phyloP scores from a whole-genome alignment of 2,329 filamentous ascomycete genomes.

The Fusarium circinatum region DNA sequence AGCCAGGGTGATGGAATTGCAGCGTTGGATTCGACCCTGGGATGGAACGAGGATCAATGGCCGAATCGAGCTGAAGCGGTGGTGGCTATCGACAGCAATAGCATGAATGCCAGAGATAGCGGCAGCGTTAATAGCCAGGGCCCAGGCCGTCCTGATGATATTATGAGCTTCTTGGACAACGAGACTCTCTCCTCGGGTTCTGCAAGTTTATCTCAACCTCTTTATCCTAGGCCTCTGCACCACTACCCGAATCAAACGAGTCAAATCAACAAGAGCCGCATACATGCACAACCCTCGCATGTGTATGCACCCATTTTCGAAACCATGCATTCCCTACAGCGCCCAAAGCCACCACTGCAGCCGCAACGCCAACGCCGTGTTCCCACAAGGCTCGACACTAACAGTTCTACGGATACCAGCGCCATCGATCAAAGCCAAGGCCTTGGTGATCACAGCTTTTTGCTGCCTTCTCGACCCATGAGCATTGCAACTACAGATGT shows the following conservation, averaged over 20 bases:
- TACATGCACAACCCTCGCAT: slow-evolving; percentile 31
- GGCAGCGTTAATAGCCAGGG: slow-evolving; percentile 29
- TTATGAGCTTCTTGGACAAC: slow-evolving; percentile 43
- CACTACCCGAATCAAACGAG: slow-evolving; percentile 27
- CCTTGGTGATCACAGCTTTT: slow-evolving; percentile 36
- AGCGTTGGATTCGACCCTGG: slow-evolving; percentile 35
- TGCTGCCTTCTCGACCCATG: slow-evolving; percentile 40
- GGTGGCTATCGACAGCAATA: slow-evolving; percentile 27
- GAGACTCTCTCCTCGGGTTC: slow-evolving; percentile 42
- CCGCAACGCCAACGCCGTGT: slow-evolving; percentile 18
- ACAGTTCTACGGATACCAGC: slow-evolving; percentile 9
- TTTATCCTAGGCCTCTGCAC: slow-evolving; percentile 32
- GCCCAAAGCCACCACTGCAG: slow-evolving; percentile 26
- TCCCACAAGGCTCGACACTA: slow-evolving; percentile 26
- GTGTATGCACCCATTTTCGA: slow-evolving; percentile 32
- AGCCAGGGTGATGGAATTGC: slow-evolving; percentile 38
- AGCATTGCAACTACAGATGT: slow-evolving; percentile 38
- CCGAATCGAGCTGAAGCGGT: slow-evolving; percentile 21
- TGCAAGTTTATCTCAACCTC: slow-evolving; percentile 32
- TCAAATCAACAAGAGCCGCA: slow-evolving; percentile 20
- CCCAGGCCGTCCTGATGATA: slow-evolving; percentile 33
- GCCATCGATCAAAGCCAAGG: slow-evolving; percentile 20
- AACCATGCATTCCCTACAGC: slow-evolving; percentile 30
- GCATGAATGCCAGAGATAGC: slow-evolving; percentile 23
- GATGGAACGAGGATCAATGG: slow-evolving; percentile 33